Evolutionary conservation across 1,284 basidiomycete species (phyloP).

Genomic region (Agaricales sp.): DNA sequence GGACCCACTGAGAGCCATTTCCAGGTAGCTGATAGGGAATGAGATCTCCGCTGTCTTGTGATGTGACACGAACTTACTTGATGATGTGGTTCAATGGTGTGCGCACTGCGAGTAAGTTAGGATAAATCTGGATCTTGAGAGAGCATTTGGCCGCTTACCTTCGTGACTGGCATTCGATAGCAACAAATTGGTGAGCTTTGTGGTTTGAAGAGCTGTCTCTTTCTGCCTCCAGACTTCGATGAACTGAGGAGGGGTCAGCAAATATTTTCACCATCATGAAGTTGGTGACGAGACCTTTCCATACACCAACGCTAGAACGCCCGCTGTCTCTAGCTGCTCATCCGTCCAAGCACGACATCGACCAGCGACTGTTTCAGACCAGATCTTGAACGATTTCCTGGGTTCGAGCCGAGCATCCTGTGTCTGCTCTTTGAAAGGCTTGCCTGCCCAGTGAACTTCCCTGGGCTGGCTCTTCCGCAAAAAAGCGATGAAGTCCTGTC

Average conservation of each 20-base stretch:
- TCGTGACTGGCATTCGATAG: constrained; percentile 88
- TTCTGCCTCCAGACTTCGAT: constrained; percentile 87
- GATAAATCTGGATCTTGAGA: constrained; percentile 2
- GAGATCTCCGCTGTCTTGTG: too few relatives aligned
- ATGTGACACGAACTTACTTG: constrained; percentile 29
- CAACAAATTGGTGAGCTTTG: constrained; percentile 71
- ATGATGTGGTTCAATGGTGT: constrained; percentile 73
- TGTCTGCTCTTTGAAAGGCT: constrained; percentile 46
- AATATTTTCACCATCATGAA: not conserved
- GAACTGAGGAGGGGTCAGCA: constrained; percentile 34
- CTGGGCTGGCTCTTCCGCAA: constrained; percentile 69
- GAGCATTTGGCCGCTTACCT: constrained; percentile 31
- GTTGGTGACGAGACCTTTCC: constrained; percentile 45
- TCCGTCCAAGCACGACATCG: constrained; percentile 74
- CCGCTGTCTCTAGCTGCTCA: constrained; percentile 82
- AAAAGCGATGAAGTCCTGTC: constrained; percentile 77
- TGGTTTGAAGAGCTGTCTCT: constrained; percentile 68
- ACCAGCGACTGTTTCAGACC: constrained; percentile 73
- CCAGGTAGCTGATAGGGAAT: constrained; percentile 51
- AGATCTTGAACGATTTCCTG: constrained; percentile 73
- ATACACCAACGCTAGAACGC: constrained; percentile 77
- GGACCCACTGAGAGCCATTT: constrained; percentile 76
- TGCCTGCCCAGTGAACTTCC: constrained; percentile 74
- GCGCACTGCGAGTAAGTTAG: constrained; percentile 34
- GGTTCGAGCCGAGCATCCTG: constrained; percentile 49